Conservation (phyloP, 371 early-diverging fungal species). For the Synchytrium microbalum region DNA sequence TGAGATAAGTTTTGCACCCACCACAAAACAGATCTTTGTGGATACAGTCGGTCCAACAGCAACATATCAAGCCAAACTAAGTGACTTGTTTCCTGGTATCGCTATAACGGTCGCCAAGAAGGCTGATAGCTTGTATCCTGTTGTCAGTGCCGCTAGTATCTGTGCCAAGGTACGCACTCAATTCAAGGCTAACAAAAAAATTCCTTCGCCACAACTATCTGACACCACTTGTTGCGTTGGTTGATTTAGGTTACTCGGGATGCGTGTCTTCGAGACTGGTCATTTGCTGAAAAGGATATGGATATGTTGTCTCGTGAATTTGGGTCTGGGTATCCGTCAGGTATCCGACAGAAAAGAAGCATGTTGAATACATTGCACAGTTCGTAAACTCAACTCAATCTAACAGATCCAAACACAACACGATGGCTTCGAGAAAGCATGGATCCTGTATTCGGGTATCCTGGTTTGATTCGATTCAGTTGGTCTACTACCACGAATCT, state of each 20-base stretch:
- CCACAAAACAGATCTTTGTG: conserved; percentile 65
- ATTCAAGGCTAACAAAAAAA: not conserved
- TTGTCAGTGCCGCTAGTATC: conserved; percentile 98
- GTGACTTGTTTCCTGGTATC: conserved; percentile 60
- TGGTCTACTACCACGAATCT: conserved; percentile 88
- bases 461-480: conserved; percentile 86
- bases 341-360: conserved; percentile 20
- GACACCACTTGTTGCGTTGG: not conserved
- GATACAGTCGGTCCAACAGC: conserved; percentile 97
- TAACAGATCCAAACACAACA: conserved; percentile 84
- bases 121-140: conserved; percentile 93
- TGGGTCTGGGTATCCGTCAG: conserved; percentile 97
- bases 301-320: conserved; percentile 48
- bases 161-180: conserved; percentile 75
- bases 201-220: not conserved
- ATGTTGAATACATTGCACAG: not conserved
- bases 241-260: conserved; percentile 75
- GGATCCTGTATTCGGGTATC: conserved; percentile 90
- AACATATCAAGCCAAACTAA: conserved; percentile 72
- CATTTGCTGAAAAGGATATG: conserved; percentile 57
- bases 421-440: conserved; percentile 76
- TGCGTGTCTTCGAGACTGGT: conserved; percentile 70
- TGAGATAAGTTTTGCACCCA: conserved; percentile 8
- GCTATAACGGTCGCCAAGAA: conserved; percentile 82
- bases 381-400: not conserved